phyloP scores from a whole-genome alignment of 2,329 filamentous ascomycete genomes.

The Fusarium sp. region DNA sequence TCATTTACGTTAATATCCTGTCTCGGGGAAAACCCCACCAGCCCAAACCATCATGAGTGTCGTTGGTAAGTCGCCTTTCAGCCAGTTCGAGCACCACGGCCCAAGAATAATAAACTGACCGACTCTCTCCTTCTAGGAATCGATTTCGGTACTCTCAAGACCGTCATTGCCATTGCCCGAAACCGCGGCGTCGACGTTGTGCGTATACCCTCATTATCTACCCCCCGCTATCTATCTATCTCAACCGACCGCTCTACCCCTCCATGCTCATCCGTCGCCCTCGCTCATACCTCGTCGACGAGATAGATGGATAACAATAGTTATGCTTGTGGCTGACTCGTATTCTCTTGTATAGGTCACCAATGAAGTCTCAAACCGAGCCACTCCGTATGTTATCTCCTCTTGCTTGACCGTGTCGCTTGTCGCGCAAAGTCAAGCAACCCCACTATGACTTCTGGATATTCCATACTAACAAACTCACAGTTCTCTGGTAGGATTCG shows the following conservation, averaged over 20 bases:
- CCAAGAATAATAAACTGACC: constrained; percentile 21
- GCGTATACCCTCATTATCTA: constrained; percentile 61
- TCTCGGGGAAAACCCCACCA: constrained; percentile 45
- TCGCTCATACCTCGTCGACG: constrained; percentile 4
- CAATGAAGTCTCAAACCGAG: constrained; percentile 99
- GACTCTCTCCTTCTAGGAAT: constrained; percentile 67
- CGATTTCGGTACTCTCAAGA: constrained; percentile 97
- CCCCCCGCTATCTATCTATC: constrained; percentile 26
- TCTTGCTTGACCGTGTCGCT: constrained; percentile 16
- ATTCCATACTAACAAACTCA: constrained; percentile 42
- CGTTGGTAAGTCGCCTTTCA: constrained; percentile 58
- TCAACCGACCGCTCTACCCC: constrained; percentile 27
- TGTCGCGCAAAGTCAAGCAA: constrained; percentile 19
- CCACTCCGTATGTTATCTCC: constrained; percentile 84
- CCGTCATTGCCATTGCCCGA: constrained; percentile 95
- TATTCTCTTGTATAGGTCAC: constrained; percentile 74
- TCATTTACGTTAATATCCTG: constrained; percentile 37
- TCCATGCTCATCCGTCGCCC: constrained; percentile 9
- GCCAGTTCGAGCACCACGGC: not conserved
- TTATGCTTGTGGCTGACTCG: constrained; percentile 24
- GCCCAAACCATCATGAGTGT: constrained; percentile 67
- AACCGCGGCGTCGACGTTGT: constrained; percentile 99
- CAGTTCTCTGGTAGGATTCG: constrained; percentile 94
- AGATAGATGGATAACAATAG: constrained; percentile 6
- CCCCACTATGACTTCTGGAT: constrained; percentile 34